Evolutionary conservation across 2,329 filamentous ascomycete genomes (phyloP).

Genomic region (Tolypocladium inflatum): DNA sequence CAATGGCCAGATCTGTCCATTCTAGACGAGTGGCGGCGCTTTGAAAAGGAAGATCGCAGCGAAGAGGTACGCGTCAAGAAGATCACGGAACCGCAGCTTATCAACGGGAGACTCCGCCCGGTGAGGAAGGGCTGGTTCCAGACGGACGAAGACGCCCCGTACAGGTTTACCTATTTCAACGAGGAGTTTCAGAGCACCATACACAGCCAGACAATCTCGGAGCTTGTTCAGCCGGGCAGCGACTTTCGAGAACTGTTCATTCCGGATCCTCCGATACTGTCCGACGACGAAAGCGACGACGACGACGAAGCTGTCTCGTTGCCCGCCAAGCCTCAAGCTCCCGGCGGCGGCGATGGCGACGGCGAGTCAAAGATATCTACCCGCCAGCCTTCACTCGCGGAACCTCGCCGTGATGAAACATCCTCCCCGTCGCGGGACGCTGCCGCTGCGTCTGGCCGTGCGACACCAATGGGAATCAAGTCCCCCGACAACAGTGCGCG

Average conservation of each 20-base stretch:
- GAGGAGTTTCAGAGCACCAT: constrained; percentile 94
- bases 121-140: constrained; percentile 75
- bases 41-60: constrained; percentile 76
- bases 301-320: constrained; percentile 28
- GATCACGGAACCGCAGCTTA: constrained; percentile 86
- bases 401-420: constrained; percentile 16
- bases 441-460: constrained; percentile 30
- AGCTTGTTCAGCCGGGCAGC: constrained; percentile 75
- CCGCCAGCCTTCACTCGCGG: constrained; percentile 34
- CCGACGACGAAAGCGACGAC: constrained; percentile 62
- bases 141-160: constrained; percentile 81
- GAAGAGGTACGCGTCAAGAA: constrained; percentile 80
- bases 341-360: constrained; percentile 21
- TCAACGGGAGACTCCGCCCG: constrained; percentile 80
- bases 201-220: constrained; percentile 90
- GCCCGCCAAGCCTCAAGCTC: constrained; percentile 12
- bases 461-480: constrained; percentile 36
- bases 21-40: constrained; percentile 79
- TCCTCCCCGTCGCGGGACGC: constrained; percentile 20
- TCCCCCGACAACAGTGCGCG: constrained; percentile 19
- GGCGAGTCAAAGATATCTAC: constrained; percentile 34
- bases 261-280: constrained; percentile 70
- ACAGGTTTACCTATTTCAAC: constrained; percentile 97
- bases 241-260: constrained; percentile 84
- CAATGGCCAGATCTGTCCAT: constrained; percentile 82